Conservation (phyloP, 2,329 filamentous ascomycete genomes). For the Thelonectria rubi region DNA sequence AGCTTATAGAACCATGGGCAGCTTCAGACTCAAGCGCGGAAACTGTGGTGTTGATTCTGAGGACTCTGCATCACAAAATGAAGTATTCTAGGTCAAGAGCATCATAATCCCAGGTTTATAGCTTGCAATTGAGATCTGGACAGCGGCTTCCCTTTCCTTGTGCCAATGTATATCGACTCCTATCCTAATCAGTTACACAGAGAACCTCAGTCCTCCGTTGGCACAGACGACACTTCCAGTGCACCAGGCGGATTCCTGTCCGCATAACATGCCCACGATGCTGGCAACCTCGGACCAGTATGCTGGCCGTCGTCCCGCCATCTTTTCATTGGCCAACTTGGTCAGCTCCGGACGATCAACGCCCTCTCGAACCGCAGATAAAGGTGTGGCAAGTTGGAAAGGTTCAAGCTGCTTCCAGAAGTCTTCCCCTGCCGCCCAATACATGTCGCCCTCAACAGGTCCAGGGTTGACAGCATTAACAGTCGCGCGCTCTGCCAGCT, state of each 20-base stretch:
- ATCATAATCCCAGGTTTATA: background rate
- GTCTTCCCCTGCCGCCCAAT: constrained; percentile 33
- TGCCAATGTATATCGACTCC: too few relatives aligned
- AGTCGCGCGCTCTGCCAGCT: constrained; percentile 58
- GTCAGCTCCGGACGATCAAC: constrained; percentile 27
- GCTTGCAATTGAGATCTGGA: background rate
- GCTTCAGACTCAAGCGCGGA: background rate
- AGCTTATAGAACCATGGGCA: background rate
- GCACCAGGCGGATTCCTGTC: constrained; percentile 1
- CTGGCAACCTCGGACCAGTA: constrained; percentile 34
- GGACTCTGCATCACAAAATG: constrained; percentile 1
- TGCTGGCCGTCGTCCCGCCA: constrained; percentile 32
- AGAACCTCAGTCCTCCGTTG: background rate
- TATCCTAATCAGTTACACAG: background rate
- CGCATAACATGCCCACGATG: constrained; percentile 10
- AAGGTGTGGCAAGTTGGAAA: constrained; percentile 16
- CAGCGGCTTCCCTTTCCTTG: too few relatives aligned
- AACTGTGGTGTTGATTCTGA: background rate
- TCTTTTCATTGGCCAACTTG: constrained; percentile 28
- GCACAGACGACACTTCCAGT: background rate
- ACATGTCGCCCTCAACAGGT: constrained; percentile 58
- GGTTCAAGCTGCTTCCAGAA: constrained; percentile 25
- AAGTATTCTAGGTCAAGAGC: background rate
- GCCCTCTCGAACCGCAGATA: constrained; percentile 10
- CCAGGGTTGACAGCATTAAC: constrained; percentile 63